A percentile compares a stretch with the other conserved stretches of the same genome.
These are phyloP conservation scores for Cladophialophora carrionii DNA, from an alignment of 2,329 filamentous ascomycete species.

Conservation along the genomic window DNA sequence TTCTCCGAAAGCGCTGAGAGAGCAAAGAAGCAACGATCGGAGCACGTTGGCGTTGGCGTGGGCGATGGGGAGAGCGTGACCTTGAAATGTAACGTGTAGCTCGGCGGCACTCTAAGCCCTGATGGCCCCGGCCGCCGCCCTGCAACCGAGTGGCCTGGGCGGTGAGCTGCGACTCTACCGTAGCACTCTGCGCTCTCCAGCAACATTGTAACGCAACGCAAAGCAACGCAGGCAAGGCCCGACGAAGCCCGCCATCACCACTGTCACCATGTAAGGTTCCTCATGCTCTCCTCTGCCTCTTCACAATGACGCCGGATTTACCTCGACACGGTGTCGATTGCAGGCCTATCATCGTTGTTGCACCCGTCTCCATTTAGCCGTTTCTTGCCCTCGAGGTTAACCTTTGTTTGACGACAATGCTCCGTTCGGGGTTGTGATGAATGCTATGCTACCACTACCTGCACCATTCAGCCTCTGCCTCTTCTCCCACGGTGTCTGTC, in stretches of 20 bases:
- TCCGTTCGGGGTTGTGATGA: neutral
- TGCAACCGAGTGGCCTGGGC: neutral
- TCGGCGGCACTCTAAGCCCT: neutral
- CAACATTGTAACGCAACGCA: constrained; percentile 1
- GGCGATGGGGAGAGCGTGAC: neutral
- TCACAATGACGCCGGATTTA: neutral
- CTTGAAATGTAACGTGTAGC: constrained; percentile 10
- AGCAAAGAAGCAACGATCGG: neutral
- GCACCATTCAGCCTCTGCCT: constrained; percentile 3
- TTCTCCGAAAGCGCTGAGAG: neutral
- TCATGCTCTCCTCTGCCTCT: neutral
- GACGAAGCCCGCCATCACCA: neutral
- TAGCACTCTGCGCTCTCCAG: constrained; percentile 4
- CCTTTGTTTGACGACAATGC: neutral
- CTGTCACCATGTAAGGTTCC: neutral
- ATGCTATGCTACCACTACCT: constrained; percentile 32
- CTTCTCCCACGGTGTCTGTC: constrained; percentile 14
- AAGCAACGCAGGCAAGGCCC: constrained; percentile 2
- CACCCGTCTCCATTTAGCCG: neutral
- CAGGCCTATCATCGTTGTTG: constrained; percentile 10
- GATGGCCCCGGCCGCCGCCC: neutral
- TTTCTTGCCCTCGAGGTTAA: neutral
- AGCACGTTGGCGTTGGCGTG: neutral
- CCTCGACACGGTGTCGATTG: neutral
- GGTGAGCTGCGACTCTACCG: constrained; percentile 2